Conservation (phyloP, 441 rosid species). For the California macrophylla region DNA sequence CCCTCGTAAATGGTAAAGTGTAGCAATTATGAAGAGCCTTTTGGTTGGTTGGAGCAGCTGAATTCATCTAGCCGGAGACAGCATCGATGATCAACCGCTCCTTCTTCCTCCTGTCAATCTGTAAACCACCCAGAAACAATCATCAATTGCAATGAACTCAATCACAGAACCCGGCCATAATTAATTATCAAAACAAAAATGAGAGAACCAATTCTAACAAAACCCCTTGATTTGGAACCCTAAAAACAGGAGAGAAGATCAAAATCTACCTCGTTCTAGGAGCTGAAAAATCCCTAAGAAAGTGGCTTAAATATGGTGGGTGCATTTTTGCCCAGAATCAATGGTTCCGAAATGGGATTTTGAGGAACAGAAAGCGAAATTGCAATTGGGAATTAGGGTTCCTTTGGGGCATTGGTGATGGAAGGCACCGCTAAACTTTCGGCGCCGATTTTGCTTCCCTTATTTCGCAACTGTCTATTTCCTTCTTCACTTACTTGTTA, state of each 20-base stretch:
- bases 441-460: conserved; percentile 11
- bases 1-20: not conserved
- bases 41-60: conserved; percentile 8
- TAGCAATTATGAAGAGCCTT: not conserved
- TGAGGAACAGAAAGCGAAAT: not conserved
- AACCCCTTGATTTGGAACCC: conserved; percentile 2
- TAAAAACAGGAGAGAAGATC: not conserved
- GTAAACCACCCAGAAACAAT: not conserved
- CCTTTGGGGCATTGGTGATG: conserved; percentile 3
- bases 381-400: not conserved
- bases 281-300: not conserved
- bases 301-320: not conserved
- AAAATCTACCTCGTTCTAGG: not conserved
- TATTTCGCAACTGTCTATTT: conserved; percentile 26
- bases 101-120: conserved; percentile 2
- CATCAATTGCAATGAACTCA: not conserved
- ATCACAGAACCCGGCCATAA: not conserved
- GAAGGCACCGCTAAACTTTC: conserved; percentile 16
- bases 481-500: not conserved
- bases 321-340: not conserved
- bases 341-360: not conserved
- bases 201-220: not conserved
- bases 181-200: not conserved
- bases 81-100: conserved; percentile 9
- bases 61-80: conserved; percentile 18